These are phyloP conservation scores for Thermothielavioides terrestris DNA, from an alignment of 495 filamentous ascomycete species.

Conservation along the genomic window DNA sequence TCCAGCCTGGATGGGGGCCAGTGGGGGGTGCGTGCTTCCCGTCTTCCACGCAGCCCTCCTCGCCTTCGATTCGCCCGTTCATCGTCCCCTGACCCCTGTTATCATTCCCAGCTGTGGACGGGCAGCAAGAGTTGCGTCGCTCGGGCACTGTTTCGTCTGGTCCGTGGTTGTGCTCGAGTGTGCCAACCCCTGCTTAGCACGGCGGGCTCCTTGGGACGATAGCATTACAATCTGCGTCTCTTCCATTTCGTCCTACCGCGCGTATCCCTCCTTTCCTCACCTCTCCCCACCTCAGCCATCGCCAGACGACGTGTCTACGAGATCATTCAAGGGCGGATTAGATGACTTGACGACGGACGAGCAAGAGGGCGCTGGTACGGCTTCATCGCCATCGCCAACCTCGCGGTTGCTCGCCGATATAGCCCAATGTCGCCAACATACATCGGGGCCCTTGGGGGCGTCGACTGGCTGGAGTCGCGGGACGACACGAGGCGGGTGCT, in stretches of 20 bases:
- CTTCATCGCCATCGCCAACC: constrained; percentile 39
- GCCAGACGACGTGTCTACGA: constrained; percentile 24
- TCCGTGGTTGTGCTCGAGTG: constrained; percentile 30
- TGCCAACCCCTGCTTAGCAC: constrained; percentile 10
- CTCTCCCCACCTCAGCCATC: constrained; percentile 28
- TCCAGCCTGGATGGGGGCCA: too few relatives aligned
- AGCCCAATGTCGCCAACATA: constrained; percentile 30
- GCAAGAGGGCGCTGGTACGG: constrained; percentile 33
- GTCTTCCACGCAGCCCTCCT: constrained; percentile 3
- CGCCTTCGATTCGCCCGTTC: constrained; percentile 9
- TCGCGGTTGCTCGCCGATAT: constrained; percentile 20
- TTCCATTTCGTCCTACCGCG: constrained; percentile 17
- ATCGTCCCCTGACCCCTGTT: constrained; percentile 28
- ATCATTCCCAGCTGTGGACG: constrained; percentile 27
- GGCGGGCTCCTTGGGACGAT: constrained; percentile 10
- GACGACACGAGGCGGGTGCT: constrained; percentile 24
- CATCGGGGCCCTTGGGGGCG: constrained; percentile 25
- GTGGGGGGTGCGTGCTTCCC: constrained; percentile 4
- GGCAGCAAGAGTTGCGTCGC: constrained; percentile 26
- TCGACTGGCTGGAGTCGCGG: constrained; percentile 35
- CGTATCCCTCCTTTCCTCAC: constrained; percentile 23
- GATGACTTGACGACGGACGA: constrained; percentile 40
- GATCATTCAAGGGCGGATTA: constrained; percentile 29
- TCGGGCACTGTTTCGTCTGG: constrained; percentile 41
- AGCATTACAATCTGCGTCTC: constrained; percentile 20